Evolutionary conservation across 2,329 filamentous ascomycete genomes (phyloP).

Genomic region (Aspergillus sp.): DNA sequence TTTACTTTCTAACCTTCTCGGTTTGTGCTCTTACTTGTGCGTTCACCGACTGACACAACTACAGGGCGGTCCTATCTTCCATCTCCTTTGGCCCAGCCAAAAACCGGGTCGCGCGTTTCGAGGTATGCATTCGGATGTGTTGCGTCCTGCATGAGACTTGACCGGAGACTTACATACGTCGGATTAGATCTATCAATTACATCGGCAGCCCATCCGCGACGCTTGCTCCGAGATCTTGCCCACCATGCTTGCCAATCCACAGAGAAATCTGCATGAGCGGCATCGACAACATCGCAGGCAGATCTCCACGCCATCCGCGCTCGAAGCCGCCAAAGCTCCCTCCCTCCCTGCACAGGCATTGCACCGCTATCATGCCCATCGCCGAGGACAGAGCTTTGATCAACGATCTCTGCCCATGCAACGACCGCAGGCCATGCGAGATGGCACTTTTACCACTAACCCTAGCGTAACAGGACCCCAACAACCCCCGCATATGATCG

Average conservation of each 20-base stretch:
- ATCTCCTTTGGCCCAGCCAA: slow-evolving; percentile 49
- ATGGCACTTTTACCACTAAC: slow-evolving; percentile 54
- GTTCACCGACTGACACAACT: slow-evolving; percentile 49
- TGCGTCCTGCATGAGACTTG: background rate
- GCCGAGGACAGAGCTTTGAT: slow-evolving; percentile 83
- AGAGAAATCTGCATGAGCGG: slow-evolving; percentile 70
- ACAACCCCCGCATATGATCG: slow-evolving; percentile 75
- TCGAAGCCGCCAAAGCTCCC: slow-evolving; percentile 71
- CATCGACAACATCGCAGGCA: slow-evolving; percentile 80
- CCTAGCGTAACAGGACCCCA: slow-evolving; percentile 55
- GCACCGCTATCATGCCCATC: slow-evolving; percentile 61
- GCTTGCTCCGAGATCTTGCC: slow-evolving; percentile 19
- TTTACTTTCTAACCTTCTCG: slow-evolving; percentile 13
- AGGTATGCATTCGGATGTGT: slow-evolving; percentile 52
- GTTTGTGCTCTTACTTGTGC: slow-evolving; percentile 37
- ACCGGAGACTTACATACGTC: slow-evolving; percentile 15
- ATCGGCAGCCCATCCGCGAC: slow-evolving; percentile 16
- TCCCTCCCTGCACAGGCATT: slow-evolving; percentile 58
- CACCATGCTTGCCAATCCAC: slow-evolving; percentile 77
- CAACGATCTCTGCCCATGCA: slow-evolving; percentile 61
- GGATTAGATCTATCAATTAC: slow-evolving; percentile 44
- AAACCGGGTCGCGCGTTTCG: slow-evolving; percentile 76
- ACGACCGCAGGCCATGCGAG: slow-evolving; percentile 47
- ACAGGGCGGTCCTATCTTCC: slow-evolving; percentile 56
- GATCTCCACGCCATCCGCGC: slow-evolving; percentile 77